Percentiles rank a stretch among this genome's conserved stretches.
These are phyloP conservation scores for Tylopilus sp. DNA, from an alignment of 768 basidiomycete genomes.

Conservation along the genomic window DNA sequence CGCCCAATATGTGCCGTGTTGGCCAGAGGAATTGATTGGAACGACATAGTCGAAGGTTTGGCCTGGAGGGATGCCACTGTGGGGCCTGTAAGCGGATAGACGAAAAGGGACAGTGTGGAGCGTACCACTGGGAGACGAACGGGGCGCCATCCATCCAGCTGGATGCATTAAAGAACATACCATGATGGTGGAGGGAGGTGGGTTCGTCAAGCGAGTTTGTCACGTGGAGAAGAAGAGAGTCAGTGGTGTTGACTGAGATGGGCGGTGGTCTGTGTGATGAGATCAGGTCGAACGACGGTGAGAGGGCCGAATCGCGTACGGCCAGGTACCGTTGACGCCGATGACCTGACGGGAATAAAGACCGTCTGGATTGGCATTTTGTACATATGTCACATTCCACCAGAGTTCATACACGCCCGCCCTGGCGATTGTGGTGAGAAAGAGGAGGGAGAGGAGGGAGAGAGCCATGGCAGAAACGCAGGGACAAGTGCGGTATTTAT, in stretches of 20 bases:
- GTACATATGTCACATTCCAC: constrained; percentile 91
- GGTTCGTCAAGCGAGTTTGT: constrained; percentile 65
- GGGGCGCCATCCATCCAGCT: constrained; percentile 89
- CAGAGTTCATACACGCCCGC: constrained; percentile 73
- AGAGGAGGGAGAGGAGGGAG: constrained; percentile 14
- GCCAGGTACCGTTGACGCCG: constrained; percentile 92
- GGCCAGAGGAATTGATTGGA: constrained; percentile 61
- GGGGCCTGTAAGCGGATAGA: neutral
- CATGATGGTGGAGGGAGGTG: constrained; percentile 85
- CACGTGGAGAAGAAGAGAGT: constrained; percentile 76
- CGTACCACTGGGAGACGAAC: constrained; percentile 78
- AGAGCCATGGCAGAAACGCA: neutral
- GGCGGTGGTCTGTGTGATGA: constrained; percentile 68
- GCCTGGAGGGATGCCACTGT: constrained; percentile 75
- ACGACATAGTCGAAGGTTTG: constrained; percentile 71
- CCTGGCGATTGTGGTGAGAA: constrained; percentile 35
- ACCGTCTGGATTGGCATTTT: constrained; percentile 80
- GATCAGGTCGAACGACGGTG: neutral
- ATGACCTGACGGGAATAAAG: constrained; percentile 72
- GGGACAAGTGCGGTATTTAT: too few species aligned
- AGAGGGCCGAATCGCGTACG: constrained; percentile 49
- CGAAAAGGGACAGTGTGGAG: fast-evolving
- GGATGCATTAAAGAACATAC: constrained; percentile 89
- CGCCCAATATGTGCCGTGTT: constrained; percentile 82
- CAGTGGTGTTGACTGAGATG: constrained; percentile 64